A percentile compares a stretch with the other conserved stretches of the same genome.
phyloP scores from a whole-genome alignment of 352 stramenopile genomes.

The Aphanomyces euteiches region DNA sequence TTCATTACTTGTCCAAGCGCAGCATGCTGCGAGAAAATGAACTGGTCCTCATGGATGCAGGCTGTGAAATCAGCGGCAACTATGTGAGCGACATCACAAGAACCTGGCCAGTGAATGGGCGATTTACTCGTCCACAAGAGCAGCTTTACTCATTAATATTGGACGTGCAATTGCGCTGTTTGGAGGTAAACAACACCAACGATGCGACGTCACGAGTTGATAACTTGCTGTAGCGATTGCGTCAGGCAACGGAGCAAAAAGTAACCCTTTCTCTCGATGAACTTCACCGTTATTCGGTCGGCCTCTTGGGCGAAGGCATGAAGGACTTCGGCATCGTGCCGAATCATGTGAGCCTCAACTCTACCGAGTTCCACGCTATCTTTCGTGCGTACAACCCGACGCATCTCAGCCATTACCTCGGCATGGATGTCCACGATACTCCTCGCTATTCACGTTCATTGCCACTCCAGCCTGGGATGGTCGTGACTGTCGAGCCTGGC shows the following conservation, averaged over 20 bases:
- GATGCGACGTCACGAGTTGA: neutral
- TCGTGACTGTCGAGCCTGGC: conserved; percentile 77
- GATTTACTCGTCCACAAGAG: conserved; percentile 46
- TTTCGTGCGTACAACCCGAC: conserved; percentile 84
- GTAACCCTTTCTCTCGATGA: conserved; percentile 62
- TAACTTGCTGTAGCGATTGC: conserved; percentile 38
- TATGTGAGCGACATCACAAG: conserved; percentile 83
- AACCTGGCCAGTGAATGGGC: conserved; percentile 61
- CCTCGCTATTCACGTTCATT: conserved; percentile 57
- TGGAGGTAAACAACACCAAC: conserved; percentile 28
- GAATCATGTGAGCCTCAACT: conserved; percentile 35
- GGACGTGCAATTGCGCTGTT: conserved; percentile 69
- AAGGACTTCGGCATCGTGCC: conserved; percentile 60
- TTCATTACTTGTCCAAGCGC: conserved; percentile 79
- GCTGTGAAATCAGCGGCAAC: conserved; percentile 70
- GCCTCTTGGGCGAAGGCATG: conserved; percentile 65
- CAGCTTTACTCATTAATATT: conserved; percentile 74
- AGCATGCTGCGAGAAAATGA: conserved; percentile 52
- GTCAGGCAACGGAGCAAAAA: conserved; percentile 43
- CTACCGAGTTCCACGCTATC: conserved; percentile 40
- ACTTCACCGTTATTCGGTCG: conserved; percentile 68
- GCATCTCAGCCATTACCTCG: conserved; percentile 80
- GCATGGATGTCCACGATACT: conserved; percentile 82
- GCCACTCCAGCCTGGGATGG: conserved; percentile 65
- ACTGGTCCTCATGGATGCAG: conserved; percentile 82